Base-by-base conservation (phyloP, 176 grass and related monocot genomes). In the Juncus effusus region DNA sequence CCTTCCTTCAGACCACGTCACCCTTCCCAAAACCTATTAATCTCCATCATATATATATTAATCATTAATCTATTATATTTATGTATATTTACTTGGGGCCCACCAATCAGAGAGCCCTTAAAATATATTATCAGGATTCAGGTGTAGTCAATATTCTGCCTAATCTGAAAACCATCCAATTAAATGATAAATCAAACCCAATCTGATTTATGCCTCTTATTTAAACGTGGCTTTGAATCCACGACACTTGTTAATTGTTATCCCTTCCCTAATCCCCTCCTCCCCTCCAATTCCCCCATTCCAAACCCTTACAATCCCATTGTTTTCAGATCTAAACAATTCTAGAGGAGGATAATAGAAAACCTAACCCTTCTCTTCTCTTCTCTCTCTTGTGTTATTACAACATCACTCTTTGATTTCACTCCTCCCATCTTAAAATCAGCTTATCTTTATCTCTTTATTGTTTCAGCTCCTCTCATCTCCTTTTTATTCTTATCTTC, bases 371-470 rank as follows among this genome's bases (percentile, higher is more conserved):
- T 53, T 70, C 39, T 55, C 35, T 52, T 15, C 37, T n/a, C 3
- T 63, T 63, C 38, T 63, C 60, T 42, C 62, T 7, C n/a, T 47
- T 13, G 14, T 69, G 38, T 71, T 71, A 71, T 72, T 72, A 72
- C 69, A 28, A 28, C 19, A 72, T 72, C 69, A 71, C 53, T 71
- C 38, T 69, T 28, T 28, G 19, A 28, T 28, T 28, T 69, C 66
- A 72, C 53, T 72, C 54, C 55, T 53, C 54, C 38, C 13, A 12
- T 72, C 65, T 54, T 42, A 60, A 72, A 72, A 72, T 72, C 39
- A 36, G 69, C 69, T 72, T 72, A 72, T 72, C 69, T 72, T 72
- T 59, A 60, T 72, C 69, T 56, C 58, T 72, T 58, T 16, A 42
- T 72, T 70, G 56, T 45, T 56, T 72, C 72, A 64, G 63, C 80